Percentiles rank a stretch among this genome's conserved stretches.
These are phyloP conservation scores for Euryodendron excelsum DNA, from an alignment of 148 eudicot genomes.

Conservation along the genomic window DNA sequence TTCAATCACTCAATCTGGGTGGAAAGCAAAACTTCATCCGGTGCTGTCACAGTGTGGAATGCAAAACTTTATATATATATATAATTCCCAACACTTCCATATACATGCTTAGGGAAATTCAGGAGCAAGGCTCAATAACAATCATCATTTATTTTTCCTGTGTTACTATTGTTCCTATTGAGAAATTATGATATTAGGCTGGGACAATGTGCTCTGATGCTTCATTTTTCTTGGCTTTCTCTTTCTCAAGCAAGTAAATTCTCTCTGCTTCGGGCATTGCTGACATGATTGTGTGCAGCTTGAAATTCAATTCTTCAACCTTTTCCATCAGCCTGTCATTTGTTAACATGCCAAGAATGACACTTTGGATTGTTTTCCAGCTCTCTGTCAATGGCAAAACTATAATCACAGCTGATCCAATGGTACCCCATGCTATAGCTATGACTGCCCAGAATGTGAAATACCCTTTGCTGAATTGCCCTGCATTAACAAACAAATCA, in stretches of 20 bases:
- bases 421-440: slow-evolving; percentile 87
- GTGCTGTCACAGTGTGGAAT: too few relatives aligned
- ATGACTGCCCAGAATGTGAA: slow-evolving; percentile 82
- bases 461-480: slow-evolving; percentile 64
- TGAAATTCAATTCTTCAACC: slow-evolving; percentile 57
- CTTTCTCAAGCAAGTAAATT: slow-evolving; percentile 58
- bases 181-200: neutral
- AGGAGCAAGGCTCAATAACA: too few relatives aligned
- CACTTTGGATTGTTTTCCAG: slow-evolving; percentile 63
- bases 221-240: slow-evolving; percentile 53
- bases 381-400: slow-evolving; percentile 78
- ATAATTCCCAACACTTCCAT: too few relatives aligned
- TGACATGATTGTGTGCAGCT: slow-evolving; percentile 50
- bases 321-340: slow-evolving; percentile 61
- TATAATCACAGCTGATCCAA: slow-evolving; percentile 76
- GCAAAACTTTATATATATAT: too few relatives aligned
- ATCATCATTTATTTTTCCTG: too few relatives aligned
- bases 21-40: too few relatives aligned
- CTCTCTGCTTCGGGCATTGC: slow-evolving; percentile 74
- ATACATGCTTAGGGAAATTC: too few relatives aligned
- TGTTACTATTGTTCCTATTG: neutral
- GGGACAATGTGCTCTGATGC: slow-evolving; percentile 17
- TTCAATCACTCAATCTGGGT: too few relatives aligned
- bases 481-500: slow-evolving; percentile 32
- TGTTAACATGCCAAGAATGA: slow-evolving; percentile 67